Evolutionary conservation across 2,329 filamentous ascomycete genomes (phyloP).

Genomic region (Stylonectria norvegica): DNA sequence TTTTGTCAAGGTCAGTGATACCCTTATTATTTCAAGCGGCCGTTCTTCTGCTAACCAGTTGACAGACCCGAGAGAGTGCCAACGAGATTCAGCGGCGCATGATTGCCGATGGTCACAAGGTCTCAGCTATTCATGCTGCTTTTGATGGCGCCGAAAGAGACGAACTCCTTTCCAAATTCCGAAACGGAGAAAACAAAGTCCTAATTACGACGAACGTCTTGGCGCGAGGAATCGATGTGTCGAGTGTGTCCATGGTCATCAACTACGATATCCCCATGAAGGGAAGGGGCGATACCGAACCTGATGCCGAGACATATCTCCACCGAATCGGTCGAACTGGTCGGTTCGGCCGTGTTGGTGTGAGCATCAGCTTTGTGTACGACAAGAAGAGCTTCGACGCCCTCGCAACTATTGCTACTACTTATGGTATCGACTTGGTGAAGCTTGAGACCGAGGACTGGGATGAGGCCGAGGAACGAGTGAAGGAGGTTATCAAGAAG

Average conservation of each 20-base stretch:
- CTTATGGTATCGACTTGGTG: conserved; percentile 78
- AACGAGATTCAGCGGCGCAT: conserved; percentile 81
- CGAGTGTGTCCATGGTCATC: conserved; percentile 91
- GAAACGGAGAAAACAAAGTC: conserved; percentile 83
- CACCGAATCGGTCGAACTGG: conserved; percentile 97
- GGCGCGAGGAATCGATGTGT: conserved; percentile 91
- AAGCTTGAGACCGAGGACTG: conserved; percentile 82
- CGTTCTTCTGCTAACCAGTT: conserved; percentile 14
- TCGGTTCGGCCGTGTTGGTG: conserved; percentile 92
- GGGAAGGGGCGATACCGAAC: conserved; percentile 71
- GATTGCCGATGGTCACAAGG: conserved; percentile 83
- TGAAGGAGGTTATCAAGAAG: conserved; percentile 78
- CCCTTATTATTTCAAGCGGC: neutral
- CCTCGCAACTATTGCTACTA: conserved; percentile 72
- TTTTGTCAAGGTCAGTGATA: conserved; percentile 73
- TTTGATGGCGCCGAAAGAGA: conserved; percentile 84
- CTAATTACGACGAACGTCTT: conserved; percentile 97
- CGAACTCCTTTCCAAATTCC: conserved; percentile 79
- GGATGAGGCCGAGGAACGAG: conserved; percentile 80
- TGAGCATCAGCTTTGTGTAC: conserved; percentile 91
- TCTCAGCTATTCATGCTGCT: conserved; percentile 84
- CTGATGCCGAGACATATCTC: conserved; percentile 92
- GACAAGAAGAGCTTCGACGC: conserved; percentile 78
- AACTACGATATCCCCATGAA: conserved; percentile 89
- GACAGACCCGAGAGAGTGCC: conserved; percentile 79